A percentile compares a stretch with the other conserved stretches of the same genome.
Evolutionary conservation across 345 rosid species (phyloP).

Genomic region (Camelina laxa): DNA sequence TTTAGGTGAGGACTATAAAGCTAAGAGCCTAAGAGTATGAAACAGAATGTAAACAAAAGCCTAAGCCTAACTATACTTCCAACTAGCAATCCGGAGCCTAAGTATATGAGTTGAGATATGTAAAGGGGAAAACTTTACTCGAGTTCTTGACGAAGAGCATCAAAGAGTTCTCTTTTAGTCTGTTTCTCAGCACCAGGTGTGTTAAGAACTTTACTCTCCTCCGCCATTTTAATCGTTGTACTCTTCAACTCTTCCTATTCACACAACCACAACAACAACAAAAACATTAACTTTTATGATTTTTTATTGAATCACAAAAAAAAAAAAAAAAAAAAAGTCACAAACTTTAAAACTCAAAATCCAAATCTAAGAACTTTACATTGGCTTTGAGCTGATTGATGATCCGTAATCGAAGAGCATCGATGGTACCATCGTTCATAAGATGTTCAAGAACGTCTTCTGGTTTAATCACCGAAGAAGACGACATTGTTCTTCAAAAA

Average conservation of each 20-base stretch:
- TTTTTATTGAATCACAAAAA: neutral
- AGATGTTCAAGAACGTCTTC: constrained; percentile 84
- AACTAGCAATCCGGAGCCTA: neutral
- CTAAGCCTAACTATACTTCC: too few relatives aligned
- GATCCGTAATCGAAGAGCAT: constrained; percentile 78
- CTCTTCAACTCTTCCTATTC: constrained; percentile 79
- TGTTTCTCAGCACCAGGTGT: constrained; percentile 91
- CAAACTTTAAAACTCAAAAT: neutral
- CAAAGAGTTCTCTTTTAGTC: constrained; percentile 85
- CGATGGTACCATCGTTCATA: constrained; percentile 92
- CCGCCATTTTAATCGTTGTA: constrained; percentile 83
- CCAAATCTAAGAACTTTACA: constrained; percentile 44
- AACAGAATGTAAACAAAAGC: neutral
- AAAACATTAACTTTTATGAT: neutral
- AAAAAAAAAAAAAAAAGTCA: neutral
- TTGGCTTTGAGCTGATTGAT: constrained; percentile 93
- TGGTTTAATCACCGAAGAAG: constrained; percentile 76
- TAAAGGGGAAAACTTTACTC: constrained; percentile 54
- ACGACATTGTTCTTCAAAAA: constrained; percentile 50
- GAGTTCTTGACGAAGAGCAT: constrained; percentile 87
- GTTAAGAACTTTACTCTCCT: constrained; percentile 87
- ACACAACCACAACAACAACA: constrained; percentile 5
- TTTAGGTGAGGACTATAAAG: neutral
- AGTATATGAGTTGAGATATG: neutral
- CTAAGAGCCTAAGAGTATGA: neutral